phyloP scores from a whole-genome alignment of 768 basidiomycete species.

The Mycena pura region DNA sequence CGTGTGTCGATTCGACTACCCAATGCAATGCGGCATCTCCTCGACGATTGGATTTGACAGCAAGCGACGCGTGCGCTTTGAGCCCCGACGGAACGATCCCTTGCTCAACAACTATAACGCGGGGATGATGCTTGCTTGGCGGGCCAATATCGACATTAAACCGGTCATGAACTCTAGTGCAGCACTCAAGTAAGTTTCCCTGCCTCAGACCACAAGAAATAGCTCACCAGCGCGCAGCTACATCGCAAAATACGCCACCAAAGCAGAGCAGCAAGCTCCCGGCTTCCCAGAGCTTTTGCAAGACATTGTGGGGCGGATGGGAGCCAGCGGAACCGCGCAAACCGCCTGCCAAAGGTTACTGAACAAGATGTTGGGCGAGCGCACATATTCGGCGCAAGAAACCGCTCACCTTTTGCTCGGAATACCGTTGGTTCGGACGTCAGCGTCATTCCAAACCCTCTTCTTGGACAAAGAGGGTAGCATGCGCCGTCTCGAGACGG shows the following conservation, averaged over 20 bases:
- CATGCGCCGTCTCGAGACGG: slow-evolving; percentile 1
- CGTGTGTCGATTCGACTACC: slow-evolving; percentile 25
- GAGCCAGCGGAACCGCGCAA: slow-evolving; percentile 18
- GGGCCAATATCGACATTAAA: slow-evolving; percentile 33
- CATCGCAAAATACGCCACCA: slow-evolving; percentile 24
- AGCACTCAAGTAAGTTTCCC: slow-evolving; percentile 2
- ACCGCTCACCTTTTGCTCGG: slow-evolving; percentile 30
- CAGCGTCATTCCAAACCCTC: slow-evolving; percentile 22
- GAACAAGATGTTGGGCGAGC: slow-evolving; percentile 32
- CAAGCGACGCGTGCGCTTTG: slow-evolving; percentile 15
- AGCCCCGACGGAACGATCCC: slow-evolving; percentile 25
- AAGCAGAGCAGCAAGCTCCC: slow-evolving; percentile 21
- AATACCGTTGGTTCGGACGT: slow-evolving; percentile 27
- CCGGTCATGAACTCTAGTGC: slow-evolving; percentile 28
- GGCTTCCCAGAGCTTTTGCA: slow-evolving; percentile 25
- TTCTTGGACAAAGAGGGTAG: slow-evolving; percentile 9
- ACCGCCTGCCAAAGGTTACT: slow-evolving; percentile 31
- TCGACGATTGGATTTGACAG: slow-evolving; percentile 14
- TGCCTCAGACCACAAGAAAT: background rate
- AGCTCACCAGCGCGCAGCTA: slow-evolving; percentile 7
- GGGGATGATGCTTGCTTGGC: slow-evolving; percentile 29
- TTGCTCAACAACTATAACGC: slow-evolving; percentile 29
- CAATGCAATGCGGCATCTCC: background rate
- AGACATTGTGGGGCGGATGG: slow-evolving; percentile 3
- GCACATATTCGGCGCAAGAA: slow-evolving; percentile 30